Evolutionary conservation across 2,329 filamentous ascomycete genomes (phyloP).

Genomic region (Fusarium sambucinum): DNA sequence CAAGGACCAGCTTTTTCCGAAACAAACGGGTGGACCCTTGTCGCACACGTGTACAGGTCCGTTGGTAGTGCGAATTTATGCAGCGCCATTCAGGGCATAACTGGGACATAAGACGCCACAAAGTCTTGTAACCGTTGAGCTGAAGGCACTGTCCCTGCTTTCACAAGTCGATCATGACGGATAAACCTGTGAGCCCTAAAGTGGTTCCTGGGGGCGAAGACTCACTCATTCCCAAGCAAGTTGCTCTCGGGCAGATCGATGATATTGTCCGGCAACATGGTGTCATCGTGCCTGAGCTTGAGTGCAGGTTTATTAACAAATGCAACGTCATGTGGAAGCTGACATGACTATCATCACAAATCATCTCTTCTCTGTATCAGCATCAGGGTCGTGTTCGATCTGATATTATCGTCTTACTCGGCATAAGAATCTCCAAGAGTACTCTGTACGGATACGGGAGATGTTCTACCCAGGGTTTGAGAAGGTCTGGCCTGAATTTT

Average conservation of each 20-base stretch:
- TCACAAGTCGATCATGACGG: conserved; percentile 23
- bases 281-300: conserved; percentile 22
- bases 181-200: conserved; percentile 15
- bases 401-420: conserved; percentile 8
- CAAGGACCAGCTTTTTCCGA: conserved; percentile 39
- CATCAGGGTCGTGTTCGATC: conserved; percentile 18
- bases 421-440: conserved; percentile 13
- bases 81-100: conserved; percentile 37
- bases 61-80: conserved; percentile 34
- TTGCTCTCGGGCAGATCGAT: conserved; percentile 1
- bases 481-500: conserved; percentile 22
- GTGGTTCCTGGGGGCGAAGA: conserved; percentile 11
- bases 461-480: conserved; percentile 21
- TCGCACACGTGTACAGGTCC: conserved; percentile 43
- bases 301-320: conserved; percentile 19
- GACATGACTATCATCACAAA: conserved; percentile 4
- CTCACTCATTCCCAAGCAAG: neutral
- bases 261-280: neutral
- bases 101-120: conserved; percentile 34
- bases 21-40: conserved; percentile 37
- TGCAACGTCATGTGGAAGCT: conserved; percentile 10
- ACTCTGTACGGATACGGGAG: conserved; percentile 6
- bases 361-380: conserved; percentile 3
- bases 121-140: conserved; percentile 14
- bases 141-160: conserved; percentile 15